Evolutionary conservation across 306 rosid species (phyloP), one percentile per base, ranked within the genome.

Genomic region (Oxytropis ochrocephala): DNA sequence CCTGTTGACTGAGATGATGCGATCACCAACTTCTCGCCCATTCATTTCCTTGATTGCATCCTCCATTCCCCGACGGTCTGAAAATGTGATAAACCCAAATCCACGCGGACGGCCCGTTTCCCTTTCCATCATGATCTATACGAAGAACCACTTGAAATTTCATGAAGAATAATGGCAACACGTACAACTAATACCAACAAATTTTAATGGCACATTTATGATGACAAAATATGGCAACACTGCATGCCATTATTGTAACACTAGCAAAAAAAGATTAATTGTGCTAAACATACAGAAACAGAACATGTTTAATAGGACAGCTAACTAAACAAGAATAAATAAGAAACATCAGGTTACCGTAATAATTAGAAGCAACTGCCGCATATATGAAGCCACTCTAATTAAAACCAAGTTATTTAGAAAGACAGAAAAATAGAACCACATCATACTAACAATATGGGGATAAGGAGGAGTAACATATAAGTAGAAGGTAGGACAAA

Each of bases 41-140:
- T 91, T 85, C 97, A 95, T 95, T 73, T 89, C 97, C 80, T 89
- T 85, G 64, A 95, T 95, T 53, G 99, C 95, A 81, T 95, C 99
- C 78, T 95, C 99, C 99, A 95, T 89, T 75, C 87, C 96, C 62
- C 97, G 82, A 48, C 90, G 96, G 81, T 89, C 99, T 56, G 88
- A 62, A 84, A 88, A 95, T 49, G 97, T 95, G 48, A 95, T 87
- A 64, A 95, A 95, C 73, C 99, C 99, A 83, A 95, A 95, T 58
- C 97, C 99, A 19, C 99, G 97, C 0, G 97, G 97, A 55, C 97
- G 92, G 38, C 93, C 91, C 10, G 97, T 85, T 55, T 91, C 94
- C 77, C 91, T 84, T 85, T 91, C 99, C 89, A 94, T 13, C 96
- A 94, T 89, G 82, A 94, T 89, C 99, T 94, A 86, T 86, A 89